These are phyloP conservation scores for Chamaecyparis obtusa DNA, from an alignment of 75 land plant genomes.

Conservation along the genomic window DNA sequence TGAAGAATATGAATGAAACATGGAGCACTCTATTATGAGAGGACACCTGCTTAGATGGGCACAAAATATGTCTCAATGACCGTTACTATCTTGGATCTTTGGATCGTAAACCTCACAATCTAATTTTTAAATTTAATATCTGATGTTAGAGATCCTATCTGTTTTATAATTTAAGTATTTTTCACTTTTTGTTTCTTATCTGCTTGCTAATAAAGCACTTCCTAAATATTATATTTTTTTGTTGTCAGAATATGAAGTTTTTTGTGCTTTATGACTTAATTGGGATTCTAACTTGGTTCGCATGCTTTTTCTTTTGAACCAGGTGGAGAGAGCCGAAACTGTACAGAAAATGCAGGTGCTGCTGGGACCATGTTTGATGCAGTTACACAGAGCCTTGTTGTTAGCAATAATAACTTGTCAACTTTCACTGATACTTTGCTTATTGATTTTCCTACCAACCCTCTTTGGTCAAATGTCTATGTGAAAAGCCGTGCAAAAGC, in stretches of 20 bases:
- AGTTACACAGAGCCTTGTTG: slow-evolving; percentile 50
- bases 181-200: neutral
- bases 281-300: neutral
- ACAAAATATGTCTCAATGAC: neutral
- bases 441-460: slow-evolving; percentile 76
- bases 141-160: neutral
- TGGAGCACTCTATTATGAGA: neutral
- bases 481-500: slow-evolving; percentile 80
- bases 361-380: slow-evolving; percentile 86
- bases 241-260: neutral
- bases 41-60: neutral
- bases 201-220: neutral
- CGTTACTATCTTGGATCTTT: neutral
- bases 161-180: neutral
- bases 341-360: slow-evolving; percentile 87
- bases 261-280: neutral
- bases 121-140: neutral
- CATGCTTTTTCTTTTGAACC: slow-evolving; percentile 10
- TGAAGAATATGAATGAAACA: neutral
- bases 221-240: neutral
- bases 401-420: slow-evolving; percentile 73
- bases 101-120: neutral
- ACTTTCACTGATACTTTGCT: slow-evolving; percentile 87
- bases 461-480: slow-evolving; percentile 80
- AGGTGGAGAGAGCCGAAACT: slow-evolving; percentile 83